Percentiles rank a stretch among this genome's conserved stretches.
These are phyloP conservation scores for Pichia sp. DNA, from an alignment of 1,139 yeast genomes.

Conservation along the genomic window DNA sequence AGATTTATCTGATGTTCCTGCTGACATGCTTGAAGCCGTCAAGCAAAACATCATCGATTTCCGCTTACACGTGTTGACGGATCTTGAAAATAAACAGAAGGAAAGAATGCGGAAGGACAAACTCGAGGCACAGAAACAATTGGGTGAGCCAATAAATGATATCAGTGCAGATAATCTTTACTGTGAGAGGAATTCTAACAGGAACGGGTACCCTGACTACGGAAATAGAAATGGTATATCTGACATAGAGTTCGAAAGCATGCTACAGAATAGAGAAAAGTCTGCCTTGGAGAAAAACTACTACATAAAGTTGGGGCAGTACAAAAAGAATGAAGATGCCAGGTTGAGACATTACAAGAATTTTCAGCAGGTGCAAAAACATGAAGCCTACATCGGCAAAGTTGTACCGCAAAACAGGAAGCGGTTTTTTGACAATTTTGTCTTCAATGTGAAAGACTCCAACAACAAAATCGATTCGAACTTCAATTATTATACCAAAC, in stretches of 20 bases:
- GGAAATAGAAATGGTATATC: constrained; percentile 4
- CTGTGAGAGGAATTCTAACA: not conserved
- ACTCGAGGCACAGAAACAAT: constrained; percentile 41
- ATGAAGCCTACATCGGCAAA: constrained; percentile 22
- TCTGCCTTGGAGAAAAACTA: constrained; percentile 28
- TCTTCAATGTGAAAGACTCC: constrained; percentile 21
- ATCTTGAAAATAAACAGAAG: constrained; percentile 52
- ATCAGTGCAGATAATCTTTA: not conserved
- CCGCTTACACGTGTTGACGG: constrained; percentile 53
- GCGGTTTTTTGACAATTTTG: constrained; percentile 30
- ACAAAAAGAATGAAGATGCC: constrained; percentile 24
- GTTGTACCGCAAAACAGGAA: constrained; percentile 34
- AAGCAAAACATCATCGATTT: constrained; percentile 59
- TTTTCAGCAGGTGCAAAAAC: constrained; percentile 24
- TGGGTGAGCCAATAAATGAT: not conserved
- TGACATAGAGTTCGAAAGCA: constrained; percentile 24
- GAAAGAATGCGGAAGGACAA: constrained; percentile 52
- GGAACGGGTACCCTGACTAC: not conserved
- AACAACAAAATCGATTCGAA: constrained; percentile 32
- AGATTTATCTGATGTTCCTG: constrained; percentile 63
- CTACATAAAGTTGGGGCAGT: constrained; percentile 16
- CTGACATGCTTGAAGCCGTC: constrained; percentile 52
- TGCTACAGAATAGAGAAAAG: constrained; percentile 27
- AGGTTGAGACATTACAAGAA: constrained; percentile 24
- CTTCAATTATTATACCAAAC: constrained; percentile 36